These are phyloP conservation scores for Talaromyces sp. DNA, from an alignment of 2,329 filamentous ascomycete species.

Conservation along the genomic window DNA sequence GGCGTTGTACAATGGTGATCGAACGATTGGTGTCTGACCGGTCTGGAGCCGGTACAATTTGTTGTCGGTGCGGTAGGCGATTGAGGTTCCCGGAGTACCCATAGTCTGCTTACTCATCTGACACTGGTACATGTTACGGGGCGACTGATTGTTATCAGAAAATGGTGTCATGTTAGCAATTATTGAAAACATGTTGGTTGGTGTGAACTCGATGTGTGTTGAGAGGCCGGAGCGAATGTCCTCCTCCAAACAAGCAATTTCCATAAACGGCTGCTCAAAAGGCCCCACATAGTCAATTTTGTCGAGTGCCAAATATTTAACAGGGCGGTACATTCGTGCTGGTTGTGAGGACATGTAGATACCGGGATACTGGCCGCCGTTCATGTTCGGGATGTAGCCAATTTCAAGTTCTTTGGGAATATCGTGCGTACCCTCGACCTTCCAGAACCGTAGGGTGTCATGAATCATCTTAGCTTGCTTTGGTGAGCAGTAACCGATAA, in stretches of 20 bases:
- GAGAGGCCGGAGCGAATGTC: conserved; percentile 86
- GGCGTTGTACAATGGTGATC: conserved; percentile 87
- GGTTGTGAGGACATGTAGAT: conserved; percentile 88
- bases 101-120: conserved; percentile 99
- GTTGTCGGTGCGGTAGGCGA: conserved; percentile 89
- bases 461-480: conserved; percentile 76
- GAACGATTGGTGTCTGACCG: conserved; percentile 90
- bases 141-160: conserved; percentile 97
- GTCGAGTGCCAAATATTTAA: conserved; percentile 85
- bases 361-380: conserved; percentile 91
- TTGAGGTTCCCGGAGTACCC: conserved; percentile 86
- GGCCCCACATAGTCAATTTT: conserved; percentile 86
- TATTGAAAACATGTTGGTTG: conserved; percentile 96
- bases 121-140: conserved; percentile 98
- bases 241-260: conserved; percentile 83
- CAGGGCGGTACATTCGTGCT: conserved; percentile 82
- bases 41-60: conserved; percentile 94
- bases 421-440: conserved; percentile 78
- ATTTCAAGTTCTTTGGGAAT: conserved; percentile 85
- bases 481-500: conserved; percentile 86
- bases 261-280: conserved; percentile 97
- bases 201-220: conserved; percentile 89
- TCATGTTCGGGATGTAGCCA: conserved; percentile 82
- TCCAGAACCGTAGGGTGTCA: conserved; percentile 90
- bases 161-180: conserved; percentile 98